A percentile compares a stretch with the other conserved stretches of the same genome.
These are phyloP conservation scores for Lentinula sp. DNA, from an alignment of 768 basidiomycete species.

Conservation along the genomic window DNA sequence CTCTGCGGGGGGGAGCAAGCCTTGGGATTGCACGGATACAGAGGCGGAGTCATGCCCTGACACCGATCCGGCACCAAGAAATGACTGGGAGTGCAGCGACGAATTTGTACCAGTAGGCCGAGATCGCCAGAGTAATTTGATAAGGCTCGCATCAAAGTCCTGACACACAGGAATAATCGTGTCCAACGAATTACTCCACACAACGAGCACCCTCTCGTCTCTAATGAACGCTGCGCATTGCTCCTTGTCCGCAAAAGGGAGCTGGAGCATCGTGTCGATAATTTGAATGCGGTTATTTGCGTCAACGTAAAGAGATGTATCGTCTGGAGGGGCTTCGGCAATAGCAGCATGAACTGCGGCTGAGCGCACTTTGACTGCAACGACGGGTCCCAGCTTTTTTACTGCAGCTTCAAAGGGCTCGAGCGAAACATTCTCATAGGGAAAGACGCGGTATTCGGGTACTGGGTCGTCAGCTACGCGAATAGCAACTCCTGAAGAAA, in stretches of 20 bases:
- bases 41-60: conserved; percentile 23
- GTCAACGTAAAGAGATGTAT: conserved; percentile 41
- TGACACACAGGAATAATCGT: conserved; percentile 67
- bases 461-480: conserved; percentile 26
- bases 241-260: conserved; percentile 53
- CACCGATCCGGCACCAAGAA: conserved; percentile 11
- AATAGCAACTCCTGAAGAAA: conserved; percentile 45
- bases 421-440: conserved; percentile 47
- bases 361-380: conserved; percentile 49
- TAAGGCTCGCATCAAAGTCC: conserved; percentile 73
- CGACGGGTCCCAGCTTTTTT: conserved; percentile 46
- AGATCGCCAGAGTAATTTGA: conserved; percentile 73
- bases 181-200: conserved; percentile 81
- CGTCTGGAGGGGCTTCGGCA: conserved; percentile 37
- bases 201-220: conserved; percentile 77
- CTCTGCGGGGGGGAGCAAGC: neutral
- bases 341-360: conserved; percentile 51
- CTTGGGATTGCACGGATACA: conserved; percentile 12
- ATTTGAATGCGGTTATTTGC: conserved; percentile 59
- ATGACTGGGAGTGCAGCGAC: conserved; percentile 22
- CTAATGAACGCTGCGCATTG: conserved; percentile 85
- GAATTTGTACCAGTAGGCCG: conserved; percentile 33
- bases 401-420: conserved; percentile 54
- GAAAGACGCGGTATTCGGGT: conserved; percentile 25
- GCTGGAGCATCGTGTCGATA: conserved; percentile 39